These are phyloP conservation scores for Solanum bukasovii DNA, from an alignment of 257 asterid genomes.

Conservation along the genomic window DNA sequence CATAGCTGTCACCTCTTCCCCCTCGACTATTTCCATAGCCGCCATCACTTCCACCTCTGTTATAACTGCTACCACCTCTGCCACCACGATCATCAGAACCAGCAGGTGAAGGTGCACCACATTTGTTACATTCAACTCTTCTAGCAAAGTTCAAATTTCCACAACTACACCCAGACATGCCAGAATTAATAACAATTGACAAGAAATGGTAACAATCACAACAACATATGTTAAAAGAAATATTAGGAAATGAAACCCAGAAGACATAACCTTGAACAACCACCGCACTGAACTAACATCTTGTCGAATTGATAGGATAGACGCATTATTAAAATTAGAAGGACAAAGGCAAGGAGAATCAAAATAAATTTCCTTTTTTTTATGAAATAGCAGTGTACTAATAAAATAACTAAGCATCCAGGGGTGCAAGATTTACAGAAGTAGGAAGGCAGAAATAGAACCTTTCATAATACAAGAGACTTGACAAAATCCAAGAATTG, in stretches of 20 bases:
- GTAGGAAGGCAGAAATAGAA: background rate
- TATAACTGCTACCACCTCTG: slow-evolving; percentile 43
- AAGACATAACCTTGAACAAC: background rate
- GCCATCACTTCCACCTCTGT: slow-evolving; percentile 24
- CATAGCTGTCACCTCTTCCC: slow-evolving; percentile 55
- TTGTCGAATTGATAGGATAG: background rate
- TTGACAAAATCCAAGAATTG: background rate
- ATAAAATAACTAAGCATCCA: background rate
- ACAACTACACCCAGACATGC: slow-evolving; percentile 64
- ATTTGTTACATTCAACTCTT: slow-evolving; percentile 92
- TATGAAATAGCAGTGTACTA: background rate
- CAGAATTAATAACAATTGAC: slow-evolving; percentile 31
- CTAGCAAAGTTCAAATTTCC: slow-evolving; percentile 99
- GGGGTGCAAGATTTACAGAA: background rate
- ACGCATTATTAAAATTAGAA: background rate
- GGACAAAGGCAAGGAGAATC: background rate
- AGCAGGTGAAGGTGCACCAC: slow-evolving; percentile 87
- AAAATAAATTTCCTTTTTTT: background rate
- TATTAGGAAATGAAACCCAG: background rate
- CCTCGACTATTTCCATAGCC: slow-evolving; percentile 32
- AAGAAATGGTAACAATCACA: background rate
- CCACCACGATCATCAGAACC: slow-evolving; percentile 79
- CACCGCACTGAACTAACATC: background rate
- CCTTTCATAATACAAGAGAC: background rate
- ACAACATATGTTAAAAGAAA: background rate